Conservation (phyloP, 495 filamentous ascomycete species). For the Aspergillus diversus region DNA sequence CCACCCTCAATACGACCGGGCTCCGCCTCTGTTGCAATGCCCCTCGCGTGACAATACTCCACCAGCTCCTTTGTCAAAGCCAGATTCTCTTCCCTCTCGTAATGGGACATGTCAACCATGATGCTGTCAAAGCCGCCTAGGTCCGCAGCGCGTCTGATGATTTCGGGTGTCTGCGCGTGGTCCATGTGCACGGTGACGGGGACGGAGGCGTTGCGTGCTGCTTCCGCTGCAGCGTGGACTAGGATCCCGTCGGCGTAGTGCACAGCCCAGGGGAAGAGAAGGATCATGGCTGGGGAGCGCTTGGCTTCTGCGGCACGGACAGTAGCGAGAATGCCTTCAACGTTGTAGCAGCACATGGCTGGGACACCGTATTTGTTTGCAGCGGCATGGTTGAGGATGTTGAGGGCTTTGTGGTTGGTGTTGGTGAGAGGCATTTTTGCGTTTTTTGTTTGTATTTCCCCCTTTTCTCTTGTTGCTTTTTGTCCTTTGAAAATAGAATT, state of each 20-base stretch:
- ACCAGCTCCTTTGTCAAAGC: constrained; percentile 70
- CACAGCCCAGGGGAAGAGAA: constrained; percentile 86
- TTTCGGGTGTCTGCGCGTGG: constrained; percentile 74
- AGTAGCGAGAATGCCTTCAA: constrained; percentile 79
- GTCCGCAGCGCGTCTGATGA: constrained; percentile 68
- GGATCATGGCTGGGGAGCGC: constrained; percentile 75
- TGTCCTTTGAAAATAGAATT: background rate
- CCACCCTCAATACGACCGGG: constrained; percentile 83
- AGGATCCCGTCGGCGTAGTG: constrained; percentile 67
- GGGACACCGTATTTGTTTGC: constrained; percentile 70
- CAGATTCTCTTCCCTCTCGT: constrained; percentile 82
- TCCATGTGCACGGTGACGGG: constrained; percentile 77
- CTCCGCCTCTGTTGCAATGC: constrained; percentile 80
- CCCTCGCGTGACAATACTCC: constrained; percentile 70
- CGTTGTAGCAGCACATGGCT: constrained; percentile 84
- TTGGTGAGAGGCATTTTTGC: constrained; percentile 54
- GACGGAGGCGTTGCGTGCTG: constrained; percentile 64
- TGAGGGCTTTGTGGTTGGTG: constrained; percentile 62
- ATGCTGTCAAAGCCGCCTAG: constrained; percentile 74
- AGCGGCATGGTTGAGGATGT: constrained; percentile 69
- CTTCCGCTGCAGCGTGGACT: constrained; percentile 66
- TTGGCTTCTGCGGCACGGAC: constrained; percentile 78
- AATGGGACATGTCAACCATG: constrained; percentile 84
- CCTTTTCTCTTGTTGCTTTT: background rate
- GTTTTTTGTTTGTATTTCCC: constrained; percentile 3